Conservation (phyloP, 257 asterid genomes). For the Handroanthus guayacan region DNA sequence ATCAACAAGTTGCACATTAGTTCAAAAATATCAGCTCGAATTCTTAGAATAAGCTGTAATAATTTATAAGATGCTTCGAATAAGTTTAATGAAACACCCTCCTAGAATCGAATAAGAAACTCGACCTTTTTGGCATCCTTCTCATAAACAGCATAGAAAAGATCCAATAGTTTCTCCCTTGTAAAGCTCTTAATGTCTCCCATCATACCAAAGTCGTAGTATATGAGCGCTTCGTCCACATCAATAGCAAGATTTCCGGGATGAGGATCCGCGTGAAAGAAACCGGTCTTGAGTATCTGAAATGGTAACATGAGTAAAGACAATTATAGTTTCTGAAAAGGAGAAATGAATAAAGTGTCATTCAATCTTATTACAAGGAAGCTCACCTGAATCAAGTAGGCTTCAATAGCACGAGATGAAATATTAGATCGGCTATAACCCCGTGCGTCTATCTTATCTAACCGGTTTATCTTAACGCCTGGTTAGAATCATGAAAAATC, state of each 20-base stretch:
- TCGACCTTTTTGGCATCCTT: conserved; percentile 92
- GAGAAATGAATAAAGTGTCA: not conserved
- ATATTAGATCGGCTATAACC: conserved; percentile 79
- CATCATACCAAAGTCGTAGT: conserved; percentile 99
- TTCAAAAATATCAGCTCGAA: not conserved
- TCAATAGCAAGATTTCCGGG: conserved; percentile 98
- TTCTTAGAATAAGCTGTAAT: too few relatives aligned
- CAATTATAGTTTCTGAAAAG: not conserved
- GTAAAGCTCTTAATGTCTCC: conserved; percentile 96
- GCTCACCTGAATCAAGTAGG: conserved; percentile 88
- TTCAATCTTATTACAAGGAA: conserved; percentile 6
- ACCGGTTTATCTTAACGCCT: conserved; percentile 87
- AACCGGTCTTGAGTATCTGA: conserved; percentile 95
- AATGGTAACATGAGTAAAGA: conserved; percentile 27
- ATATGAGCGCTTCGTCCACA: conserved; percentile 86
- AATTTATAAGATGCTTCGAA: too few relatives aligned
- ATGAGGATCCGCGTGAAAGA: conserved; percentile 99
- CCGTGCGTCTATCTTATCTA: conserved; percentile 69
- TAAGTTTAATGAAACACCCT: too few relatives aligned
- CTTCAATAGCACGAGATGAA: conserved; percentile 92
- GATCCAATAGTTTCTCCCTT: conserved; percentile 73
- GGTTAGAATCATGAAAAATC: conserved; percentile 34
- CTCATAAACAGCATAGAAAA: conserved; percentile 95
- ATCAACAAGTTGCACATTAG: conserved; percentile 18
- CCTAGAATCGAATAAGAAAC: conserved; percentile 12